Percentiles rank a stretch among this genome's conserved stretches.
phyloP scores from a whole-genome alignment of 148 eudicot genomes.

The Amaranthus palmeri region DNA sequence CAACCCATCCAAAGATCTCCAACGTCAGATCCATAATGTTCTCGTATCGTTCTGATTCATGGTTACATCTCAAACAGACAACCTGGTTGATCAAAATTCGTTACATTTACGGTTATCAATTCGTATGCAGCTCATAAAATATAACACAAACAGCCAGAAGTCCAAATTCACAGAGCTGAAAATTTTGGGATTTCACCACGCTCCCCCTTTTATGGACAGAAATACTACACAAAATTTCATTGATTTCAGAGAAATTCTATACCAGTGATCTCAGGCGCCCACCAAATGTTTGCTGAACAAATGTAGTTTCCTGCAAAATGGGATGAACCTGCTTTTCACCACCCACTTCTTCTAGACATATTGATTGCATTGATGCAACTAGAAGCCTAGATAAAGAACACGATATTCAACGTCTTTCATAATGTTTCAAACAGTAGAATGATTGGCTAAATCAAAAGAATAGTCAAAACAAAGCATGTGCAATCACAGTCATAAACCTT shows the following conservation, averaged over 20 bases:
- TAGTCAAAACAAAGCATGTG: conserved; percentile 5
- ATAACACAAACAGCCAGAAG: neutral
- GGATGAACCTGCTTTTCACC: conserved; percentile 79
- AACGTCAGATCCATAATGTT: conserved; percentile 92
- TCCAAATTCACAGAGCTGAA: neutral
- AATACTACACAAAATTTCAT: neutral
- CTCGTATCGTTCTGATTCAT: conserved; percentile 76
- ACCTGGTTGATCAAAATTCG: conserved; percentile 40
- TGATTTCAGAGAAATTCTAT: conserved; percentile 6
- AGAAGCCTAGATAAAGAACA: conserved; percentile 55
- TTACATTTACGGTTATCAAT: neutral
- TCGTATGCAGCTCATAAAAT: neutral
- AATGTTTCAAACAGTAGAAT: conserved; percentile 4
- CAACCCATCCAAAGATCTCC: conserved; percentile 90
- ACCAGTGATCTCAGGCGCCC: conserved; percentile 93
- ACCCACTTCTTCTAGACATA: conserved; percentile 80
- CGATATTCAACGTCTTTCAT: neutral
- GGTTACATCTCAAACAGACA: conserved; percentile 74
- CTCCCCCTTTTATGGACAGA: neutral
- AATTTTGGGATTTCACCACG: neutral
- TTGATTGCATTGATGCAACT: conserved; percentile 91
- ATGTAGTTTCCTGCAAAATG: conserved; percentile 82
- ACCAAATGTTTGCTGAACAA: conserved; percentile 80
- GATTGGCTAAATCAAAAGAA: neutral
- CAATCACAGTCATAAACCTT: conserved; percentile 42